A percentile compares a stretch with the other conserved stretches of the same genome.
phyloP scores from a whole-genome alignment of 2,329 filamentous ascomycete genomes.

The Pseudogymnoascus sp. region DNA sequence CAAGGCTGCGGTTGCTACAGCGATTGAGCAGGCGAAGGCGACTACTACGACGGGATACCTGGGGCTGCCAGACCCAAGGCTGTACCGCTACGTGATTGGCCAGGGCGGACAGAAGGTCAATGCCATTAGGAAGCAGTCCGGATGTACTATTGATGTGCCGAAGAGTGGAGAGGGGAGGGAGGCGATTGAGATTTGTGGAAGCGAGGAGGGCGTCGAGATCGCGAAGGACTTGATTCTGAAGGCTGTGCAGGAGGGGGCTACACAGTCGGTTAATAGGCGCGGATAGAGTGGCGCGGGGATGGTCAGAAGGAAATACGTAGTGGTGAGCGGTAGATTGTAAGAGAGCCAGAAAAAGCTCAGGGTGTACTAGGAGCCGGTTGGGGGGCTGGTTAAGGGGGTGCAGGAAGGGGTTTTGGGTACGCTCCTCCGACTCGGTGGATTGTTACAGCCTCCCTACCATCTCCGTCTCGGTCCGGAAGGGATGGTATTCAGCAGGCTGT shows the following conservation, averaged over 20 bases:
- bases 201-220: slow-evolving; percentile 69
- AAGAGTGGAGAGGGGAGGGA: slow-evolving; percentile 66
- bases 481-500: too few species aligned
- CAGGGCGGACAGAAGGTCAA: slow-evolving; percentile 87
- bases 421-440: too few species aligned
- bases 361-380: not conserved
- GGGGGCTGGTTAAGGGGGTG: not conserved
- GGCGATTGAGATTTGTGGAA: slow-evolving; percentile 83
- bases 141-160: slow-evolving; percentile 89
- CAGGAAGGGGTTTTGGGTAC: too few species aligned
- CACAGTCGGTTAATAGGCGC: slow-evolving; percentile 7
- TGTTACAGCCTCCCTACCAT: too few species aligned
- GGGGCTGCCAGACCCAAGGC: slow-evolving; percentile 77
- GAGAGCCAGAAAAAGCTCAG: not conserved
- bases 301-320: not conserved
- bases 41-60: slow-evolving; percentile 74
- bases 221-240: slow-evolving; percentile 84
- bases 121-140: slow-evolving; percentile 80
- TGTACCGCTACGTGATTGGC: slow-evolving; percentile 85
- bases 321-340: not conserved
- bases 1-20: slow-evolving; percentile 61
- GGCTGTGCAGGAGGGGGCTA: slow-evolving; percentile 57
- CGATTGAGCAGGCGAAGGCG: slow-evolving; percentile 62
- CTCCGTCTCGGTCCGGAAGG: too few species aligned
- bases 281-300: not conserved